phyloP scores from a whole-genome alignment of 2,329 filamentous ascomycete genomes.

The Sporothrix inflata region DNA sequence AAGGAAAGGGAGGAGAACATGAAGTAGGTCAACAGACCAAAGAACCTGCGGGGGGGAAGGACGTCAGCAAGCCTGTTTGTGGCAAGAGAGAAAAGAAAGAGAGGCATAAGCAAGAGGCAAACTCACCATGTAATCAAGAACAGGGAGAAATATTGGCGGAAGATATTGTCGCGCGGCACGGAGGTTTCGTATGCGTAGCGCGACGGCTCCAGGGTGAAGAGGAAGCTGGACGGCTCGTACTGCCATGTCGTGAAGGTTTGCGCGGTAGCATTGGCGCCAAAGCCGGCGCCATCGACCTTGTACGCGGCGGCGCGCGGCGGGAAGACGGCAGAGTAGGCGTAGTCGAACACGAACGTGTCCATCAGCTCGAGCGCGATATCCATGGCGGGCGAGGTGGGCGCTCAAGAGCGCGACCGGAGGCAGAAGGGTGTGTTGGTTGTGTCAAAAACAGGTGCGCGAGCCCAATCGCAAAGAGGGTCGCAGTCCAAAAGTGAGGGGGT shows the following conservation, averaged over 20 bases:
- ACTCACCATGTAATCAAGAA: slow-evolving; percentile 82
- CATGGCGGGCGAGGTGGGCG: slow-evolving; percentile 56
- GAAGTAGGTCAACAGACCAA: slow-evolving; percentile 84
- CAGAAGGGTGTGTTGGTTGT: neutral
- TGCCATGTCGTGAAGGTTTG: slow-evolving; percentile 63
- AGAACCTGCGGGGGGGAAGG: slow-evolving; percentile 64
- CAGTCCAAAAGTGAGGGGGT: slow-evolving; percentile 1
- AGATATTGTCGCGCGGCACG: slow-evolving; percentile 76
- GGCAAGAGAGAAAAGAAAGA: neutral
- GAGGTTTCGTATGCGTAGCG: slow-evolving; percentile 78
- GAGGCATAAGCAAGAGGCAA: no score
- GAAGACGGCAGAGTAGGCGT: slow-evolving; percentile 72
- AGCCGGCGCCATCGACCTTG: slow-evolving; percentile 50
- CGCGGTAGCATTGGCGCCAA: slow-evolving; percentile 59
- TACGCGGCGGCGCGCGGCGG: slow-evolving; percentile 61
- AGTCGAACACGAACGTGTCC: slow-evolving; percentile 82
- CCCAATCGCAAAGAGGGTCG: neutral
- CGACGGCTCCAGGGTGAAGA: slow-evolving; percentile 70
- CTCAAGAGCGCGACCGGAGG: slow-evolving; percentile 6
- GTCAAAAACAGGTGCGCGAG: neutral
- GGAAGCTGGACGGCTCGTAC: slow-evolving; percentile 73
- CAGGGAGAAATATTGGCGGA: slow-evolving; percentile 73
- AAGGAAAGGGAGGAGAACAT: slow-evolving; percentile 82
- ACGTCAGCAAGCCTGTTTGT: neutral
- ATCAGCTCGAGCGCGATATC: slow-evolving; percentile 86